Evolutionary conservation across 495 filamentous ascomycete genomes (phyloP).

Genomic region (Penicillium arizonense): DNA sequence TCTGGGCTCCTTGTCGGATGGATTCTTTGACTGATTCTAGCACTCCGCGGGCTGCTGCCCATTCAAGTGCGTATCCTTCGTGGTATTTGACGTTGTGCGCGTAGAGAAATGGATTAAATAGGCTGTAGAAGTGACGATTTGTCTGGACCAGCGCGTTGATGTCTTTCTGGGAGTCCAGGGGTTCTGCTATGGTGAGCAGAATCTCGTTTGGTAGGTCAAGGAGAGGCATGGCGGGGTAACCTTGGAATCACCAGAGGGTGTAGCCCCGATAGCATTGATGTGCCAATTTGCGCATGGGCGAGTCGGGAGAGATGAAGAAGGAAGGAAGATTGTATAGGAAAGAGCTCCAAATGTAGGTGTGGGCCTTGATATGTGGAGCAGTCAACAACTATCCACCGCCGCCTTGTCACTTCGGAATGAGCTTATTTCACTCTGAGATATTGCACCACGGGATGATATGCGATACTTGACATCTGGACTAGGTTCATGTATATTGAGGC

Average conservation of each 20-base stretch:
- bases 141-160: slow-evolving; percentile 3
- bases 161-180: background rate
- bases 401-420: too few species aligned
- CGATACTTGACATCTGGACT: too few species aligned
- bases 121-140: background rate
- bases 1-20: background rate
- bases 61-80: background rate
- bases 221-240: background rate
- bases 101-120: slow-evolving; percentile 1
- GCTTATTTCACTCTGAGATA: too few species aligned
- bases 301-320: too few species aligned
- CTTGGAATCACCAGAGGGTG: background rate
- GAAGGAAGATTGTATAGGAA: too few species aligned
- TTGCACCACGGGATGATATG: too few species aligned
- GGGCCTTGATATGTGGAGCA: too few species aligned
- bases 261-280: too few species aligned
- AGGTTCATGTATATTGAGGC: too few species aligned
- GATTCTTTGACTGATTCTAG: background rate
- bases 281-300: too few species aligned
- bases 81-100: slow-evolving; percentile 1
- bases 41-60: background rate
- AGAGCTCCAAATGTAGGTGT: too few species aligned
- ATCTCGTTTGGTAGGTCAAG: slow-evolving; percentile 1
- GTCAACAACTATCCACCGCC: too few species aligned
- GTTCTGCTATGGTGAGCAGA: background rate